Conservation (phyloP, 2,329 filamentous ascomycete species). For the Fusarium udum region DNA sequence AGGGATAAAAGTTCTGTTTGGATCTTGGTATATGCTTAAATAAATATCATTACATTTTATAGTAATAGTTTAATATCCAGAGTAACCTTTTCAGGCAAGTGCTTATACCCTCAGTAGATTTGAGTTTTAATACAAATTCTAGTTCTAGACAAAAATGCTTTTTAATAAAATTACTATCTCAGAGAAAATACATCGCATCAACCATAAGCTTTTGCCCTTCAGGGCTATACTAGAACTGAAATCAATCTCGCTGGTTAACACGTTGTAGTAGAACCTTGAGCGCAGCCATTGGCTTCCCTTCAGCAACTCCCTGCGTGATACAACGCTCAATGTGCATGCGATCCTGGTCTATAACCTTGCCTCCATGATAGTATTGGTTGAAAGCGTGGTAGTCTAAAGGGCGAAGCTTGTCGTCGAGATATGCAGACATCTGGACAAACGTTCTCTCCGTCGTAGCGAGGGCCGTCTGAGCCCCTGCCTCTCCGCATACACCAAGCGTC, state of each 20-base stretch:
- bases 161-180: background rate
- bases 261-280: background rate
- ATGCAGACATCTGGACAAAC: background rate
- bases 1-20: rapidly evolving
- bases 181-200: rapidly evolving
- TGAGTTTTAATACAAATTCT: background rate
- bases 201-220: rapidly evolving
- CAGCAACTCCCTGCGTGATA: background rate
- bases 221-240: background rate
- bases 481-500: background rate
- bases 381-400: background rate
- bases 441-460: background rate
- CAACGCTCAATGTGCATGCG: background rate
- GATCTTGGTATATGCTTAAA: background rate
- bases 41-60: no score
- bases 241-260: rapidly evolving
- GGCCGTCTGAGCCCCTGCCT: background rate
- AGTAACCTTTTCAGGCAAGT: no score
- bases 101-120: no score
- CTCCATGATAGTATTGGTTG: background rate
- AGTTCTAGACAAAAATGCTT: background rate
- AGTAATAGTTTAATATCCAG: no score
- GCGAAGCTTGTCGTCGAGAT: background rate
- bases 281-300: background rate
- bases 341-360: background rate